Evolutionary conservation across 2,329 filamentous ascomycete species (phyloP), one percentile per base, ranked within the genome.

Genomic region (Cladosporium sphaerospermum): DNA sequence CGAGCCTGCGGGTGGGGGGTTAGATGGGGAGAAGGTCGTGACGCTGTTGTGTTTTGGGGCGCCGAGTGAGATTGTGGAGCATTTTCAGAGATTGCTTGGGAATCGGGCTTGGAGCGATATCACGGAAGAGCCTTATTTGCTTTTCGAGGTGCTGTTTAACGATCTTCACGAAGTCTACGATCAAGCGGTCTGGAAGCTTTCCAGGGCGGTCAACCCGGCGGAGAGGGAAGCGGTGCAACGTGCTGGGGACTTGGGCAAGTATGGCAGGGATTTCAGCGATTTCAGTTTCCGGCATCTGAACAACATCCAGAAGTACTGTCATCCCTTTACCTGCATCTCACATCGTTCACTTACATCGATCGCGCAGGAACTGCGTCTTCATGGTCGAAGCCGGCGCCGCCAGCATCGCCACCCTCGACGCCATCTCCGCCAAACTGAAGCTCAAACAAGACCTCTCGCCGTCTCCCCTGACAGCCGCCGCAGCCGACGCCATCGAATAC

Each of bases 331-430:
- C 11, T 9, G 10, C 9, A 14, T 23, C 13, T 10, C 10, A 11
- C 11, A 41, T 28, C 23, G 23, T 34, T 2, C 11, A 13, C 7
- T 37, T 23, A 16, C 3, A 16, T 23, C 39, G 33, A 47, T 36
- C 14, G 3, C 31, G 3, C 23, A 50, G 48, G 53, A 66, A 73
- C 45, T 59, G 62, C 36, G 69, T 68, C 10, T 69, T 68, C 54
- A 52, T 73, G 28, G 64, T 62, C 14, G 70, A 73, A 58, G 66
- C 67, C 14, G 63, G 62, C 36, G 62, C 67, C 37, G 64, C 65
- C 1, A 63, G 64, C 0, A 57, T 64, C 2, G 55, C 59, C n/a
- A 68, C 63, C 2, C 49, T 66, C 3, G 58, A 65, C 6, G 58
- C 58, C 16, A 54, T 71, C 28, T 54, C 48, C 1, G 9, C 28